Evolutionary conservation across 129 eudicot species (phyloP).

Genomic region (carrot (Daucus carota)): DNA sequence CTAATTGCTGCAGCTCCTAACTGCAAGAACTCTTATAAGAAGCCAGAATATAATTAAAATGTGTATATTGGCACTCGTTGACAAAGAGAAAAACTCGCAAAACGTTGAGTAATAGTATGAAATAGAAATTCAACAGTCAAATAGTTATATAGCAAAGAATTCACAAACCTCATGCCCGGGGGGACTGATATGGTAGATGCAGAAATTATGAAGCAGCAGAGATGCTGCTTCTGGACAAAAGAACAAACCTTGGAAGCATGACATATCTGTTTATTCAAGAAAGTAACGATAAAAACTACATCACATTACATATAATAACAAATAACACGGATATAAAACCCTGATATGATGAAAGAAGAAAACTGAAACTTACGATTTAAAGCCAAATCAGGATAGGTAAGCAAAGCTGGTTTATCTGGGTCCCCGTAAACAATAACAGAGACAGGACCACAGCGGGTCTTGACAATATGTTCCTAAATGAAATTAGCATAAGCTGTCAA

Average conservation of each 20-base stretch:
- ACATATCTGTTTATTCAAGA: slow-evolving; percentile 53
- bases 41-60: slow-evolving; percentile 31
- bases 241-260: slow-evolving; percentile 97
- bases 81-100: background rate
- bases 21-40: slow-evolving; percentile 49
- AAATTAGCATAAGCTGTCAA: slow-evolving; percentile 15
- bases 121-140: background rate
- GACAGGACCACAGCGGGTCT: slow-evolving; percentile 70
- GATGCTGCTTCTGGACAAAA: slow-evolving; percentile 99
- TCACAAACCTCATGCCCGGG: slow-evolving; percentile 98
- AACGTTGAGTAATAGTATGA: background rate
- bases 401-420: slow-evolving; percentile 82
- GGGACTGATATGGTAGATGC: slow-evolving; percentile 97
- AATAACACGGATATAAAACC: background rate
- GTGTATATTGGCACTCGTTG: slow-evolving; percentile 39
- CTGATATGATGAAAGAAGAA: background rate
- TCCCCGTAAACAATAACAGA: slow-evolving; percentile 97
- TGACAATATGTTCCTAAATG: slow-evolving; percentile 69
- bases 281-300: background rate
- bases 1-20: slow-evolving; percentile 60
- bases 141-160: slow-evolving; percentile 10
- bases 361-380: slow-evolving; percentile 67
- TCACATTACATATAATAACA: background rate
- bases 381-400: slow-evolving; percentile 98
- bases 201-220: slow-evolving; percentile 88